Base-by-base conservation (phyloP, 148 eudicot species). In the Cornus kousa region DNA sequence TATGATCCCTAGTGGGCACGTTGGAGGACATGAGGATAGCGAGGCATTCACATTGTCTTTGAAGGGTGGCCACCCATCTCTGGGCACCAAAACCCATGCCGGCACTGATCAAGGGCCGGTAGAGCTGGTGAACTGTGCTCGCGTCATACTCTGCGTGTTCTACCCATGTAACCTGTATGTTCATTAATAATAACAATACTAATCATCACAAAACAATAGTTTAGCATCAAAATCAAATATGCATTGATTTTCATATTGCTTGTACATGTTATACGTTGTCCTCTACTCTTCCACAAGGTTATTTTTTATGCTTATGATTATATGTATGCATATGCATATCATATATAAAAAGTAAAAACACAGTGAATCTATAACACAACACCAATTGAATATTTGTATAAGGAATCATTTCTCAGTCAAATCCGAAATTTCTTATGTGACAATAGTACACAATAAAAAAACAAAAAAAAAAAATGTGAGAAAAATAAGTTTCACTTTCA, bases 1-100 rank as follows among this genome's bases (percentile, higher is more conserved):
- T 84, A 72, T 93, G 90, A 78, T 93, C 97, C 43, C 90, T 80
- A 5, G 94, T 65, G 8, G 94, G 91, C 0, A 85, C 83, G 32
- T 85, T 68, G 40, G 99, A 91, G 65, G 99, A 95, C 99, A 91
- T 91, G 67, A 97, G 90, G 66, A 97, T 89, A 4, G 98, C 94
- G 0, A 92, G 88, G 83, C 98, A 97, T 85, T 97, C 95, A 79
- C 99, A 94, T 74, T 97, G 99, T 55, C 98, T 72, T 85, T 97
- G 97, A 33, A 97, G 97, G 77, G 93, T 88, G 55, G 98, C 89
- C 28, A 97, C 84, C 99, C 99, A 97, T 24, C 98, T 83, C 71
- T 92, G 97, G 13, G 98, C 98, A 17, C 99, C 99, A 43, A 97
- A 97, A 22, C 95, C 99, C 93, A 92, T 85, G 35, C 98, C 99